Base-by-base conservation (phyloP, 805 yeast species). In the Yamadazyma sp. region DNA sequence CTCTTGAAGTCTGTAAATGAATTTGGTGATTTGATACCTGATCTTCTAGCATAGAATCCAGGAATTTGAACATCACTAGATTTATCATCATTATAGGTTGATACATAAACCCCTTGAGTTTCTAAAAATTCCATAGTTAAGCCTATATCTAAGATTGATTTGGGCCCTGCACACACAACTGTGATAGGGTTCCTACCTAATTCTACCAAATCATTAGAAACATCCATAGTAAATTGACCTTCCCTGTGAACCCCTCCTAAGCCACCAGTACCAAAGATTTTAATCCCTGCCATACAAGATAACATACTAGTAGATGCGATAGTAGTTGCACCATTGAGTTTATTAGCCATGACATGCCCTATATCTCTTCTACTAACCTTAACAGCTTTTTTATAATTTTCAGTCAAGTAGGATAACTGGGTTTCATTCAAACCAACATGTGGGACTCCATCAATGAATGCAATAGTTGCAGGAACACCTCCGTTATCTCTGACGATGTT, bases 91-190 rank as follows among this genome's bases (percentile, higher is more conserved):
- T 81, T 79, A 40, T 58, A 60, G 0, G 96, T 87, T 4, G 82
- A 75, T 7, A 87, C 95, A 48, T 82, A 82, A 1, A 87, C 95
- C 10, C 96, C 96, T 58, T 86, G 88, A 0, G 96, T 87, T 56
- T 87, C 96, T 35, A 87, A 65, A 51, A 81, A 86, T 55, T 87
- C 96, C 72, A 86, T 69, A 0, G 96, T 88, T 43, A 82, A 69
- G 7, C 73, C 78, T 36, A 88, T 81, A 50, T 87, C 96, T 37
- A 87, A 62, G 34, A 87, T 86, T 24, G 88, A 78, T 54, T 87
- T 87, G 2, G 96, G 95, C 0, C 96, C 96, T 6, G 95, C 80
- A 54, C 96, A 87, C 7, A 87, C 89, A n/a, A 87, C 96, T 0
- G 87, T 79, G 1, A 87, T 87, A 0, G 89, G 86, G 0, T 95